Evolutionary conservation across 352 stramenopile species (phyloP), one percentile per base, ranked within the genome.

Genomic region (Globisporangium uncinulatum): DNA sequence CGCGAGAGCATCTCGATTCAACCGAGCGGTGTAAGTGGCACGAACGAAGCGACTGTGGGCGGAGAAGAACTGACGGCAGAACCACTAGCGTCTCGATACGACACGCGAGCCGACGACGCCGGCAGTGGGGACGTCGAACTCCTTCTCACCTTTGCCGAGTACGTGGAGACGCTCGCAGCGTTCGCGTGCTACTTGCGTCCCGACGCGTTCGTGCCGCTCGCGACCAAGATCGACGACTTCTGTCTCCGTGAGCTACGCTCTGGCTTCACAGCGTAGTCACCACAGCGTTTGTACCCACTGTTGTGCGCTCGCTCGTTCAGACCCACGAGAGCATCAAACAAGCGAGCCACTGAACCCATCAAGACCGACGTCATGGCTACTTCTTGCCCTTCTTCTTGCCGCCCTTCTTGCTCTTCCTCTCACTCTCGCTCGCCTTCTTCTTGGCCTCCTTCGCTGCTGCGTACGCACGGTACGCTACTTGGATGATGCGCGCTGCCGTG

Each of bases 401-500:
- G 34, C 69, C 73, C 61, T 92, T 92, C 54, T 80, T 83, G 46
- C 65, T 66, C 59, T 92, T 90, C 66, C 89, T 92, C 39, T 67
- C 64, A 1, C 69, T 66, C 17, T 87, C 76, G 9, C 66, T 45
- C 10, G 66, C 71, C 51, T 89, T 89, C 15, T 77, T 78, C 57
- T 86, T 89, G 46, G 83, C 74, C 41, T 86, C 71, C 20, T 78
- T 79, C 41, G 71, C 66, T 1, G 65, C 67, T 43, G 73, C 54
- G 51, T 83, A 63, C 4, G 72, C 57, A 0, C 74, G 65, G 48
- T 86, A 92, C 11, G 76, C 69, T 14, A 76, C 65, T 53, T 92
- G 83, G 50, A 90, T 89, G 53, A 88, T 83, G 21, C 78, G 71
- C 8, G 76, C 76, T 13, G 83, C 77, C 4, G 68, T 87, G 53